These are phyloP conservation scores for Cornus controversa DNA, from an alignment of 148 eudicot genomes.

Conservation along the genomic window DNA sequence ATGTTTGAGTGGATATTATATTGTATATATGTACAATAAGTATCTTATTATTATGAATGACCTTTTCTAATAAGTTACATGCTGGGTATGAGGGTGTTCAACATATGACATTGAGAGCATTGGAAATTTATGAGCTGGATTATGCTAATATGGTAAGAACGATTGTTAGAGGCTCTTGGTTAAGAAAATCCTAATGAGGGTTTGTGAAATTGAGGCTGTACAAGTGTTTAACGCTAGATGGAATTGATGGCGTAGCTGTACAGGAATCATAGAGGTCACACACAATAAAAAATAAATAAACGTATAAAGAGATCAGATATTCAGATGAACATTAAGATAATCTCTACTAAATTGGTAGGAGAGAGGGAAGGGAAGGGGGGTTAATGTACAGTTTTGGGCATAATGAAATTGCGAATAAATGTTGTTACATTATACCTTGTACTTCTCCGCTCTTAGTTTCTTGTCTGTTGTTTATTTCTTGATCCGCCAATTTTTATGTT, in stretches of 20 bases:
- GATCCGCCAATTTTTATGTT: not conserved
- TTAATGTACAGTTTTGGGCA: not conserved
- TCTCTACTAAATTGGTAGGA: too few species aligned
- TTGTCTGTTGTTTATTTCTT: not conserved
- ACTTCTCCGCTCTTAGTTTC: not conserved
- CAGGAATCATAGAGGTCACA: too few species aligned
- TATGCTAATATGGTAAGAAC: not conserved
- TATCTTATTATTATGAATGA: not conserved
- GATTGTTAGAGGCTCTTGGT: not conserved
- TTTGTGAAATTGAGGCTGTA: not conserved
- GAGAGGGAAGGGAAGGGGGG: too few species aligned
- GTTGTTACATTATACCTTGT: not conserved
- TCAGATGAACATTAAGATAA: too few species aligned
- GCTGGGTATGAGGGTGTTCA: not conserved
- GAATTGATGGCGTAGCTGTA: too few species aligned
- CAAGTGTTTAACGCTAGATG: not conserved
- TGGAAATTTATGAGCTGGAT: not conserved
- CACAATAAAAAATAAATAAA: too few species aligned
- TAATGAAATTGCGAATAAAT: not conserved
- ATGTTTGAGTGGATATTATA: not conserved
- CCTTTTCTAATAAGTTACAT: too few species aligned
- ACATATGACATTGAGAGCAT: not conserved
- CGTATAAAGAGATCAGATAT: too few species aligned
- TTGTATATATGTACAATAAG: too few species aligned
- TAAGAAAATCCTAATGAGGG: not conserved